These are phyloP conservation scores for Zarea fungicola DNA, from an alignment of 2,329 filamentous ascomycete species.

Conservation along the genomic window DNA sequence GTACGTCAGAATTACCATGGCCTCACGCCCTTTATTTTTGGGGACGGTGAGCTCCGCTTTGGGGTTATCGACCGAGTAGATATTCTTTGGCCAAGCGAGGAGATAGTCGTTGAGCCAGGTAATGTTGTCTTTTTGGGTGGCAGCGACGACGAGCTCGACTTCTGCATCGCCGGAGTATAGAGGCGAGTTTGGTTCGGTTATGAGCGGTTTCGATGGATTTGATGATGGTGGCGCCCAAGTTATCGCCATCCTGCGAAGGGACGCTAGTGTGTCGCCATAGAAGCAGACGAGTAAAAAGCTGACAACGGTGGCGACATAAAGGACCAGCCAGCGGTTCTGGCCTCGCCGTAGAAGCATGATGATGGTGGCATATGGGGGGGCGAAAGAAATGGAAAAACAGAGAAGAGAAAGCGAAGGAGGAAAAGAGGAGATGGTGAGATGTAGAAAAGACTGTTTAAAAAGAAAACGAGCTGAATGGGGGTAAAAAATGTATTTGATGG, in stretches of 20 bases:
- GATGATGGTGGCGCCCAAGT: background rate
- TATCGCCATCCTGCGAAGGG: background rate
- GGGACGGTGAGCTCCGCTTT: constrained; percentile 42
- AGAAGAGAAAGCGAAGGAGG: background rate
- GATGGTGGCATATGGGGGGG: background rate
- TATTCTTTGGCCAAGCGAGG: constrained; percentile 43
- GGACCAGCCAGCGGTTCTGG: constrained; percentile 9
- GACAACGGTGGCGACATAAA: background rate
- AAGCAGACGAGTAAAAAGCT: background rate
- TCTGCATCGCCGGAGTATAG: constrained; percentile 21
- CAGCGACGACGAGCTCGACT: constrained; percentile 29
- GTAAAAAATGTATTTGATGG: too few relatives aligned
- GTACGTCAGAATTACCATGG: constrained; percentile 48
- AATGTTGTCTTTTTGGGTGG: constrained; percentile 27
- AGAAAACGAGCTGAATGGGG: background rate
- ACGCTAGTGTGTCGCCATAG: background rate
- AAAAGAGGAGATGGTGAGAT: background rate
- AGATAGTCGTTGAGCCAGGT: constrained; percentile 39
- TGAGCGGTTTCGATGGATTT: background rate
- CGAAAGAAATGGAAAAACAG: background rate
- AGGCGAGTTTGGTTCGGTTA: background rate
- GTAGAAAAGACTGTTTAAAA: background rate
- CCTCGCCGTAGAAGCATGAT: constrained; percentile 5
- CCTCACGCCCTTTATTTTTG: constrained; percentile 46
- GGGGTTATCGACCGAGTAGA: constrained; percentile 51